Base-by-base conservation (phyloP, 2,329 filamentous ascomycete species). In the Tricladium varicosporioides region DNA sequence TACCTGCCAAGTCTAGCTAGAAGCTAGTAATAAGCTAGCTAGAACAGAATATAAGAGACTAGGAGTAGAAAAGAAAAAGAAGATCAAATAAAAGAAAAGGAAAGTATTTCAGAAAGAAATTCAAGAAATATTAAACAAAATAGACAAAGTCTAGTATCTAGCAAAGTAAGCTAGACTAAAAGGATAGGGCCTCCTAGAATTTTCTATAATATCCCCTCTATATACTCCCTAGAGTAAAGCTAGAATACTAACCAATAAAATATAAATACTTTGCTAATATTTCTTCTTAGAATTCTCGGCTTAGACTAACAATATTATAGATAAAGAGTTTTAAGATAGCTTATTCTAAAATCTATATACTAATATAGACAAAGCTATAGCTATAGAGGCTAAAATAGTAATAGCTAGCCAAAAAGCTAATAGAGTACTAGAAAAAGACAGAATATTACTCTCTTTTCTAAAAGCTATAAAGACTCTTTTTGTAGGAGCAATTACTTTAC, bases 361-460 rank as follows among this genome's bases (percentile, higher is more conserved):
- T 16, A 42, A 48, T 32, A 46, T 8, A 62, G 54, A n/a, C n/a
- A n/a, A n/a, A n/a, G n/a, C n/a, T n/a, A n/a, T n/a, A n/a, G n/a
- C n/a, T n/a, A n/a, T n/a, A n/a, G n/a, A n/a, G n/a, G n/a, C n/a
- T n/a, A n/a, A n/a, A n/a, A n/a, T n/a, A n/a, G n/a, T n/a, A n/a
- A n/a, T n/a, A n/a, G n/a, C n/a, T n/a, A n/a, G n/a, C n/a, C n/a
- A n/a, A n/a, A n/a, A n/a, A n/a, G n/a, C n/a, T n/a, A n/a, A n/a
- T n/a, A n/a, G n/a, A n/a, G n/a, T n/a, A n/a, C n/a, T n/a, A n/a
- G n/a, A n/a, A n/a, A n/a, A n/a, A n/a, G n/a, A n/a, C n/a, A n/a
- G n/a, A n/a, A n/a, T n/a, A n/a, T n/a, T n/a, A n/a, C 48, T 8
- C 13, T 50, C 60, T 7, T 59, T 59, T 36, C 44, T 53, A 44